Percentiles rank a stretch among this genome's conserved stretches.
Evolutionary conservation across 495 filamentous ascomycete species (phyloP).

Genomic region (Penicillium bovifimosum): DNA sequence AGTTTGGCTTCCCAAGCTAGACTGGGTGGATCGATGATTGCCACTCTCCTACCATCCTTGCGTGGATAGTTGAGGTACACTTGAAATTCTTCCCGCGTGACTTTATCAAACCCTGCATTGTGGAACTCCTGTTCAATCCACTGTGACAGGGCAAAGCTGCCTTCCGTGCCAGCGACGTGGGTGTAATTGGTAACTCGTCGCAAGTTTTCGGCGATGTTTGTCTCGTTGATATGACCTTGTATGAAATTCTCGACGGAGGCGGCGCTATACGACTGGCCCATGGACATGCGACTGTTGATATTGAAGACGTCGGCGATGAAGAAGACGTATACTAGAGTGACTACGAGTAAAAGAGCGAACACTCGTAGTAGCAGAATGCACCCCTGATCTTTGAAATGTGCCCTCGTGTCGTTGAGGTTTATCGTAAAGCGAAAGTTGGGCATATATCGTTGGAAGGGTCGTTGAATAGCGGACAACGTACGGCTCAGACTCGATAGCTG

Average conservation of each 20-base stretch:
- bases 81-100: slow-evolving; percentile 67
- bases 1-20: slow-evolving; percentile 74
- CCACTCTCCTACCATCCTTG: slow-evolving; percentile 67
- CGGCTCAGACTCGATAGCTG: slow-evolving; percentile 49
- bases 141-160: slow-evolving; percentile 74
- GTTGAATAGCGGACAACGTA: slow-evolving; percentile 49
- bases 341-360: slow-evolving; percentile 66
- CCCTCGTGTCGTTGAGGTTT: slow-evolving; percentile 26
- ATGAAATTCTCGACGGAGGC: slow-evolving; percentile 65
- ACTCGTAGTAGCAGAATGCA: slow-evolving; percentile 64
- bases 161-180: slow-evolving; percentile 87
- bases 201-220: slow-evolving; percentile 64
- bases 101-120: slow-evolving; percentile 63
- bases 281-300: slow-evolving; percentile 37
- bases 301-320: slow-evolving; percentile 78
- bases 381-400: slow-evolving; percentile 31
- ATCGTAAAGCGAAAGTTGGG: slow-evolving; percentile 36
- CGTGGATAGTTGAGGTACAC: slow-evolving; percentile 93
- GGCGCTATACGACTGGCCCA: slow-evolving; percentile 44
- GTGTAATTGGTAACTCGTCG: slow-evolving; percentile 69
- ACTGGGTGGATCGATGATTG: slow-evolving; percentile 68
- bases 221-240: slow-evolving; percentile 60
- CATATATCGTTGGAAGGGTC: slow-evolving; percentile 48
- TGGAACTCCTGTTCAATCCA: slow-evolving; percentile 72
- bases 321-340: slow-evolving; percentile 72